Percentiles rank a stretch among this genome's conserved stretches.
phyloP scores from a whole-genome alignment of 345 rosid genomes.

The Garcia nutans region DNA sequence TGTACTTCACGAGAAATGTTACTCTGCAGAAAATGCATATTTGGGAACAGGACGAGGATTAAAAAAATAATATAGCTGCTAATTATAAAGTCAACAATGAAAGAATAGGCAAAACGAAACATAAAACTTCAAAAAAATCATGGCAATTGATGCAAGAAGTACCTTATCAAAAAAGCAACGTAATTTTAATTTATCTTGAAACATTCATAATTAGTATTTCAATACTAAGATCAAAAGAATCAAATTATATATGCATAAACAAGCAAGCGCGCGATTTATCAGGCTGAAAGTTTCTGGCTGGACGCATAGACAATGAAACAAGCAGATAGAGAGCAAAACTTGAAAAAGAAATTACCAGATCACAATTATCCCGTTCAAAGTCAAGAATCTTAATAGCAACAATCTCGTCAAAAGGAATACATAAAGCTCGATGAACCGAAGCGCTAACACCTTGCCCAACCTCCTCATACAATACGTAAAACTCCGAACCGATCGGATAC shows the following conservation, averaged over 20 bases:
- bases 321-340: not conserved
- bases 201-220: too few relatives aligned
- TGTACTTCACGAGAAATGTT: constrained; percentile 91
- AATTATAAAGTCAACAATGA: not conserved
- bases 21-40: constrained; percentile 36
- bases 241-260: not conserved
- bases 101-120: not conserved
- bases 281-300: too few relatives aligned
- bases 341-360: constrained; percentile 53
- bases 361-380: constrained; percentile 86
- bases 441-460: constrained; percentile 96
- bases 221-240: not conserved
- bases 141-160: not conserved
- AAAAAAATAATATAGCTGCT: not conserved
- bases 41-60: not conserved
- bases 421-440: constrained; percentile 75
- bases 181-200: not conserved
- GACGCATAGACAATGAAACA: not conserved
- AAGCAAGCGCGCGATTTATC: not conserved
- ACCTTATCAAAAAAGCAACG: too few relatives aligned
- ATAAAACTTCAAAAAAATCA: not conserved
- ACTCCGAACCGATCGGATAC: constrained; percentile 81
- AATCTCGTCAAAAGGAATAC: constrained; percentile 63
- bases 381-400: constrained; percentile 96
- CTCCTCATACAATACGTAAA: constrained; percentile 68